These are phyloP conservation scores for Lepiota venenata DNA, from an alignment of 768 basidiomycete species.

Conservation along the genomic window DNA sequence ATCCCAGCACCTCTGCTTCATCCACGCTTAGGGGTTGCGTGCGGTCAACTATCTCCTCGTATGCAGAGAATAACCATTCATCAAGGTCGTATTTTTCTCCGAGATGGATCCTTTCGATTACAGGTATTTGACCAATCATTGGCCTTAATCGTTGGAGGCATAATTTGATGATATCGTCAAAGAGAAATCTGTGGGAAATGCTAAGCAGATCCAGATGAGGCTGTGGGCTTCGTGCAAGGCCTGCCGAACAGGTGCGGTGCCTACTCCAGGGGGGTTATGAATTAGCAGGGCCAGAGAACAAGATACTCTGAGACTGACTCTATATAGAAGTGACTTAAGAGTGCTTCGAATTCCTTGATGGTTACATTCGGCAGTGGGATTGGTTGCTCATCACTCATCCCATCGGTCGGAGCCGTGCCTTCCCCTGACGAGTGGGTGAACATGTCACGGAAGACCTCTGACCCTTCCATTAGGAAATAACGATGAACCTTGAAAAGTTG, in stretches of 20 bases:
- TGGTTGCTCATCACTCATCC: constrained; percentile 27
- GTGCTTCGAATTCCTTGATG: constrained; percentile 30
- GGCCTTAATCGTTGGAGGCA: constrained; percentile 26
- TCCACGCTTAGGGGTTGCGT: constrained; percentile 25
- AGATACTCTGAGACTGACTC: constrained; percentile 22
- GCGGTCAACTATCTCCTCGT: constrained; percentile 31
- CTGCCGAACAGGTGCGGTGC: too few relatives aligned
- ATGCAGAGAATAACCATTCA: constrained; percentile 36
- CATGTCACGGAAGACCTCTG: constrained; percentile 34
- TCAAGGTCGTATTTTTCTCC: constrained; percentile 34
- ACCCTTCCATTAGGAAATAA: constrained; percentile 35
- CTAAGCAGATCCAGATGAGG: constrained; percentile 33
- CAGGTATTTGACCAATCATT: constrained; percentile 2
- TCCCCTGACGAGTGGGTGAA: constrained; percentile 23
- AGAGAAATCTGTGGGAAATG: constrained; percentile 35
- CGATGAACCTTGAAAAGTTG: constrained; percentile 28
- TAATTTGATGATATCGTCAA: constrained; percentile 29
- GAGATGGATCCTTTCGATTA: constrained; percentile 33
- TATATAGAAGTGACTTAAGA: constrained; percentile 36
- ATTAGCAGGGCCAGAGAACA: background rate
- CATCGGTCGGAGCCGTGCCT: constrained; percentile 23
- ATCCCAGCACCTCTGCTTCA: constrained; percentile 27
- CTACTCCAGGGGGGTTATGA: background rate
- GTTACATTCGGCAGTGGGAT: constrained; percentile 30
- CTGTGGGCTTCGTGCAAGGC: too few relatives aligned